Conservation (phyloP, 208 protist species). For the Trypanosoma boissoni region DNA sequence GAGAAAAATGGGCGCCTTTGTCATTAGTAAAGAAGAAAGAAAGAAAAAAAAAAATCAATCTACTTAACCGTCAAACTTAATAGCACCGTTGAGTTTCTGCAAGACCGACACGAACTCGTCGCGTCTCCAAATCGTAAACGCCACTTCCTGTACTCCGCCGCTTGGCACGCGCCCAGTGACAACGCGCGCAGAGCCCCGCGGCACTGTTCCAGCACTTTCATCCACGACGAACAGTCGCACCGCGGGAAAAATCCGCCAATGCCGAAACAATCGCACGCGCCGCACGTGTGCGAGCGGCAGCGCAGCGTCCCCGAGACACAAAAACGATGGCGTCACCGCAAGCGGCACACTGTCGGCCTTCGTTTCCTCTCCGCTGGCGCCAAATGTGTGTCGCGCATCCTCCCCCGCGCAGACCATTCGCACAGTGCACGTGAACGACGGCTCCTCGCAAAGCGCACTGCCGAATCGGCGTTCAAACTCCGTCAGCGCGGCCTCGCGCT, state of each 20-base stretch:
- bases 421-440: neutral
- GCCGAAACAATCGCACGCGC: neutral
- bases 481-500: neutral
- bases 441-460: neutral
- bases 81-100: neutral
- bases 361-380: too few species aligned
- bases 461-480: neutral
- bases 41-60: too few species aligned
- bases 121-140: neutral
- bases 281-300: neutral
- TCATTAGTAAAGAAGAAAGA: too few species aligned
- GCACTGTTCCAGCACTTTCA: neutral
- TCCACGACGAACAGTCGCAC: neutral
- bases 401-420: too few species aligned
- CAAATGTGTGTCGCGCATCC: too few species aligned
- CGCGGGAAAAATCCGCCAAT: neutral
- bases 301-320: neutral
- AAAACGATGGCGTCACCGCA: neutral
- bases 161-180: neutral
- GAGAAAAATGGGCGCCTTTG: too few species aligned
- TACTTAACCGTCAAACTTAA: neutral
- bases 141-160: neutral
- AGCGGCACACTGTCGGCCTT: neutral
- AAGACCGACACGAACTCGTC: neutral
- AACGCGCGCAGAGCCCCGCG: too few species aligned